Evolutionary conservation across 768 basidiomycete genomes (phyloP).

Genomic region (Podaxis sp.): DNA sequence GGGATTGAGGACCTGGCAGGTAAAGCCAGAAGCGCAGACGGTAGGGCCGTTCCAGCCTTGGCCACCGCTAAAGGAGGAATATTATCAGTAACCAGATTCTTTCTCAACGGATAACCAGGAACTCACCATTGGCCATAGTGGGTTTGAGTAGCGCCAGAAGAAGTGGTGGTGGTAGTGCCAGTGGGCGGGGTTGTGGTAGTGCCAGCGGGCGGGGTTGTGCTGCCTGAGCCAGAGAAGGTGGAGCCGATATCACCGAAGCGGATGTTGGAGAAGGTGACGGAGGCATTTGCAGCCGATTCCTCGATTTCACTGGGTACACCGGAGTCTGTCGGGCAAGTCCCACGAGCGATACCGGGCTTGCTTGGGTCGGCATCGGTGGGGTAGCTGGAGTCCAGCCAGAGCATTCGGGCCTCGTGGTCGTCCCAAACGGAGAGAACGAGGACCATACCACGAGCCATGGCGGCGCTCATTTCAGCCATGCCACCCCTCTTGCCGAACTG

Average conservation of each 20-base stretch:
- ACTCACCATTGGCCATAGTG: neutral
- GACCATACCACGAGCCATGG: slow-evolving; percentile 5
- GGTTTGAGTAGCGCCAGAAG: neutral
- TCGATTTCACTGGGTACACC: slow-evolving; percentile 39
- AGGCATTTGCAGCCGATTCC: slow-evolving; percentile 22
- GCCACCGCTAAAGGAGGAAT: slow-evolving; percentile 14
- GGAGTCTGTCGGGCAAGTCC: slow-evolving; percentile 38
- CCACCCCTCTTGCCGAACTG: slow-evolving; percentile 4
- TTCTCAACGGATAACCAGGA: neutral
- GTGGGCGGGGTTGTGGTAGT: neutral
- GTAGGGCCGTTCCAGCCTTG: slow-evolving; percentile 17
- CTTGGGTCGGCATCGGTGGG: slow-evolving; percentile 15
- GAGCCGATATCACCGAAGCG: slow-evolving; percentile 32
- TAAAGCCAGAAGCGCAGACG: slow-evolving; percentile 13
- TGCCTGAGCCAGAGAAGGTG: slow-evolving; percentile 5
- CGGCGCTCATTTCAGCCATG: neutral
- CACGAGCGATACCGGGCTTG: slow-evolving; percentile 31
- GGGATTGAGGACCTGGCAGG: slow-evolving; percentile 11
- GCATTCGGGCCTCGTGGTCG: slow-evolving; percentile 16
- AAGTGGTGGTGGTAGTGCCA: neutral
- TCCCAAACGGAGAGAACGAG: slow-evolving; percentile 29
- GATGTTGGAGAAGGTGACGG: slow-evolving; percentile 38
- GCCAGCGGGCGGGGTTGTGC: neutral
- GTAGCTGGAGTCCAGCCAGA: slow-evolving; percentile 10
- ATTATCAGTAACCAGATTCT: neutral